phyloP scores from a whole-genome alignment of 2,329 filamentous ascomycete species.

The Aspergillus piperis region DNA sequence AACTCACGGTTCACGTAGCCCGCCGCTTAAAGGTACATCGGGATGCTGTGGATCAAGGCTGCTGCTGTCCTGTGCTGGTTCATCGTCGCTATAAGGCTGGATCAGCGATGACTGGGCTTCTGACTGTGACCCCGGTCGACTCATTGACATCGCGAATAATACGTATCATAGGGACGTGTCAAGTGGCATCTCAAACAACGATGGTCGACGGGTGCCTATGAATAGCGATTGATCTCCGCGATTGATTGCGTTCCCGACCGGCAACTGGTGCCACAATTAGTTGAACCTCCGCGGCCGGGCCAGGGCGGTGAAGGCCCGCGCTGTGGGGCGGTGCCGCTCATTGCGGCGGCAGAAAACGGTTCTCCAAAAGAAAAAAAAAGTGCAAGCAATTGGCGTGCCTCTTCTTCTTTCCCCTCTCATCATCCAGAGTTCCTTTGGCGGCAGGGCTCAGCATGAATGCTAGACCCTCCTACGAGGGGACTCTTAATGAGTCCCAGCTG shows the following conservation, averaged over 20 bases:
- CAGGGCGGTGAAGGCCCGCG: conserved; percentile 30
- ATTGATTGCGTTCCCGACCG: conserved; percentile 3
- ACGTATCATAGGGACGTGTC: conserved; percentile 12
- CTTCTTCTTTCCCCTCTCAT: conserved; percentile 28
- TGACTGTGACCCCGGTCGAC: conserved; percentile 22
- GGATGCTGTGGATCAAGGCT: conserved; percentile 3
- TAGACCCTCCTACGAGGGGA: conserved; percentile 48
- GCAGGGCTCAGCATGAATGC: conserved; percentile 41
- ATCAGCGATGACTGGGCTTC: conserved; percentile 19
- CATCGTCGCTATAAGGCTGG: conserved; percentile 16
- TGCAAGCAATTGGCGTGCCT: conserved; percentile 18
- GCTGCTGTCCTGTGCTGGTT: conserved; percentile 23
- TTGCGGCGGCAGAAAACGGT: conserved; percentile 25
- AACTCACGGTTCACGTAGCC: conserved; percentile 39
- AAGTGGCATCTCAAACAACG: conserved; percentile 17
- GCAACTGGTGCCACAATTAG: conserved; percentile 11
- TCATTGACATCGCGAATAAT: conserved; percentile 32
- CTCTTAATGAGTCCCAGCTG: conserved; percentile 54
- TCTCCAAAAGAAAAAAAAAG: conserved; percentile 36
- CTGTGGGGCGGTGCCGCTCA: conserved; percentile 32
- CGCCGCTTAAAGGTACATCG: conserved; percentile 33
- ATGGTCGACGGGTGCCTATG: conserved; percentile 15
- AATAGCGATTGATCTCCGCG: neutral
- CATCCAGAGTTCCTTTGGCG: conserved; percentile 35
- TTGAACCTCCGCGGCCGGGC: conserved; percentile 27